Conservation (phyloP, 352 stramenopile species). For the Globisporangium middletonii region DNA sequence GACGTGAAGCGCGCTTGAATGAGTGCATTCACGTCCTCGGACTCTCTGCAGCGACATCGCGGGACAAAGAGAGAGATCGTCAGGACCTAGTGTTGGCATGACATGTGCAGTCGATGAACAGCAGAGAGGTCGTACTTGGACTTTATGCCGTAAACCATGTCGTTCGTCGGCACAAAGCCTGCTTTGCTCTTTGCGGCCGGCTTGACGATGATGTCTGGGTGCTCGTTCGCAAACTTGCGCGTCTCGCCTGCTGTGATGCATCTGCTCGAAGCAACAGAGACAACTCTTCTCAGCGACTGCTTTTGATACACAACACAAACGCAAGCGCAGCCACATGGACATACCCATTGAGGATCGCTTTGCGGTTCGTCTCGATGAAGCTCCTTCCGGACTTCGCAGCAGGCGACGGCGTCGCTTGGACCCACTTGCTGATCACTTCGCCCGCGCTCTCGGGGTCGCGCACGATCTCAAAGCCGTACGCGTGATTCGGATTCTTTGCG, state of each 20-base stretch:
- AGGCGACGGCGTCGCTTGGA: conserved; percentile 55
- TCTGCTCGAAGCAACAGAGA: background rate
- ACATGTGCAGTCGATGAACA: background rate
- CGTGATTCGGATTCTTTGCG: conserved; percentile 44
- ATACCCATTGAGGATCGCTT: conserved; percentile 44
- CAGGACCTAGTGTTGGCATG: no score
- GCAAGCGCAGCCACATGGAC: background rate
- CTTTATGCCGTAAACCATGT: conserved; percentile 69
- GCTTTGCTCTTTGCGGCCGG: conserved; percentile 47
- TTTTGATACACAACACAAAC: background rate
- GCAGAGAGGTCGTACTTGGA: conserved; percentile 35
- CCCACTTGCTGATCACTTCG: conserved; percentile 69
- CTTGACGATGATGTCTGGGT: conserved; percentile 71
- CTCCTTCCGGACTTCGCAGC: conserved; percentile 53
- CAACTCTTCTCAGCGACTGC: background rate
- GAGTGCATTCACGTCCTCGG: conserved; percentile 64
- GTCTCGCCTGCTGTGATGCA: conserved; percentile 52
- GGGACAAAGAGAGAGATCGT: background rate
- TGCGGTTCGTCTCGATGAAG: conserved; percentile 79
- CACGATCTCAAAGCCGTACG: conserved; percentile 66
- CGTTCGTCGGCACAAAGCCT: conserved; percentile 44
- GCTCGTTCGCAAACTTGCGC: conserved; percentile 57
- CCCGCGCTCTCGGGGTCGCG: conserved; percentile 69
- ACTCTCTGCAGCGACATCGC: conserved; percentile 27
- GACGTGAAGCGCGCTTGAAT: conserved; percentile 65